Conservation (phyloP, 345 rosid species). For the Syzygium aqueum region DNA sequence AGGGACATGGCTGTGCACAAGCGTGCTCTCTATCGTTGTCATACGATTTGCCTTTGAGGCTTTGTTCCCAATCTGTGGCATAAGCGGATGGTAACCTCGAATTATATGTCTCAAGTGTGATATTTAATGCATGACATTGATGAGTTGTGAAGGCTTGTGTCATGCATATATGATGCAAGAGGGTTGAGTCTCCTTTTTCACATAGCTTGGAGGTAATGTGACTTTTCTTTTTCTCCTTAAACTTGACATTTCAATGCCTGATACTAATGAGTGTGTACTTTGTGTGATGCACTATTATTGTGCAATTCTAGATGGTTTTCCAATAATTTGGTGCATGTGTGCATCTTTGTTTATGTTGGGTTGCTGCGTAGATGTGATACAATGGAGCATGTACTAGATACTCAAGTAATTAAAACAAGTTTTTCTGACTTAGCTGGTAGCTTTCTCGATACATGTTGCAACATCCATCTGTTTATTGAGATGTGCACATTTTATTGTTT, state of each 20-base stretch:
- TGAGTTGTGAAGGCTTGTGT: background rate
- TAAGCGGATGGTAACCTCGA: background rate
- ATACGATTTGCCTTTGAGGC: constrained; percentile 1
- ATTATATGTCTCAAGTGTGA: background rate
- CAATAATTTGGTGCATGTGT: background rate
- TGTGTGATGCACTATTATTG: background rate
- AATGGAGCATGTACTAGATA: background rate
- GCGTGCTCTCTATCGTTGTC: constrained; percentile 37
- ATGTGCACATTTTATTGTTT: background rate
- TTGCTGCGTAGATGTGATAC: background rate
- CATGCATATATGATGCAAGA: background rate
- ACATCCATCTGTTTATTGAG: background rate
- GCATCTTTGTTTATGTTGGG: background rate
- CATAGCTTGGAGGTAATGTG: background rate
- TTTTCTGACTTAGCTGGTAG: background rate
- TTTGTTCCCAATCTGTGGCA: background rate
- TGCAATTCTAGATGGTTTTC: background rate
- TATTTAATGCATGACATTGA: background rate
- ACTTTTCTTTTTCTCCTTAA: background rate
- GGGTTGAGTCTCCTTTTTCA: background rate
- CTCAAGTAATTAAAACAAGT: background rate
- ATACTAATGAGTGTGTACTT: background rate
- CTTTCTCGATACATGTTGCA: background rate
- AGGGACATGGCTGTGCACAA: constrained; percentile 17
- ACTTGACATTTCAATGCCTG: background rate